Evolutionary conservation across 805 yeast species (phyloP).

Genomic region (Cyberlindnera sargentensis): DNA sequence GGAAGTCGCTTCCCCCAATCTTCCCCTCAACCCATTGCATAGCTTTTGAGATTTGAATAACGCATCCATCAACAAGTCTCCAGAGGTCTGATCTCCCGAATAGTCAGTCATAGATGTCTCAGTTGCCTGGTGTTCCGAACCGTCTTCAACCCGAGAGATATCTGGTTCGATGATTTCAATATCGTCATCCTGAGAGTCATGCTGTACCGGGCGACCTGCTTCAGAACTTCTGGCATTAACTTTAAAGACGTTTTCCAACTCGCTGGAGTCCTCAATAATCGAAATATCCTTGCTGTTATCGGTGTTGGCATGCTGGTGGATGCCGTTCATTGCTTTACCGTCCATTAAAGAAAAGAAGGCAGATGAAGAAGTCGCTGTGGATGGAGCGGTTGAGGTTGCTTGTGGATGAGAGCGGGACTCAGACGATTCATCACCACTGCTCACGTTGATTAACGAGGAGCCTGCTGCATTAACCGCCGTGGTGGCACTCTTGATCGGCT

Average conservation of each 20-base stretch:
- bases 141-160: constrained; percentile 6
- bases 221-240: not conserved
- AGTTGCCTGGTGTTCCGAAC: not conserved
- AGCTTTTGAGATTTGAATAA: constrained; percentile 32
- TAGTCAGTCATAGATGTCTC: not conserved
- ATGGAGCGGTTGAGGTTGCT: constrained; percentile 8
- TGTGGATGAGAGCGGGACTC: constrained; percentile 2
- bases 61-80: constrained; percentile 33
- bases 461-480: not conserved
- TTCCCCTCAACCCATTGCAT: constrained; percentile 27
- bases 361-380: constrained; percentile 4
- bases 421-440: constrained; percentile 3
- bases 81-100: constrained; percentile 17
- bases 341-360: constrained; percentile 1
- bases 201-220: not conserved
- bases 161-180: constrained; percentile 35
- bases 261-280: not conserved
- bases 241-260: not conserved
- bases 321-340: not conserved
- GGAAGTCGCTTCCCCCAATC: constrained; percentile 23
- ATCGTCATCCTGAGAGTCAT: constrained; percentile 20
- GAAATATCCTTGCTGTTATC: not conserved
- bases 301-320: not conserved
- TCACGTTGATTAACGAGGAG: not conserved
- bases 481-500: too few relatives aligned